Percentiles rank a stretch among this genome's conserved stretches.
phyloP scores from a whole-genome alignment of 768 basidiomycete species.

The Leucocoprinus birnbaumii region DNA sequence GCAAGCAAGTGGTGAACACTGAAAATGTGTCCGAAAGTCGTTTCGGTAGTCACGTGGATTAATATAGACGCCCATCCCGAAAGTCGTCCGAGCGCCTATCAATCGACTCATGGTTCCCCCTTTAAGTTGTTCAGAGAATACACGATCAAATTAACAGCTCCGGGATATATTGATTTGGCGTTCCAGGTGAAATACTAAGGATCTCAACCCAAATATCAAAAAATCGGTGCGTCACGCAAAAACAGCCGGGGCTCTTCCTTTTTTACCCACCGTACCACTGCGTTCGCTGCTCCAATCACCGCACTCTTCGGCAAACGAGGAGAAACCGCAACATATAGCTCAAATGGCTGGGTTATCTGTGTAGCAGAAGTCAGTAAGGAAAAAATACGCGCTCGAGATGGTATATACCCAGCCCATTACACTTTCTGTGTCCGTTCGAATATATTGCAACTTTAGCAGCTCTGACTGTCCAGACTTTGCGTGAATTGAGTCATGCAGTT shows the following conservation, averaged over 20 bases:
- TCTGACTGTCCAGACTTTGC: slow-evolving; percentile 82
- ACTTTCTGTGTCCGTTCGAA: slow-evolving; percentile 82
- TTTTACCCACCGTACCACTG: slow-evolving; percentile 88
- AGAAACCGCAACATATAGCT: slow-evolving; percentile 83
- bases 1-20: too few species aligned
- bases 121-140: too few species aligned
- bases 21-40: too few species aligned
- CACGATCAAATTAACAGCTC: too few species aligned
- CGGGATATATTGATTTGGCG: too few species aligned
- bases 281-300: slow-evolving; percentile 84
- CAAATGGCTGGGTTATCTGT: slow-evolving; percentile 92
- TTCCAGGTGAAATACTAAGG: too few species aligned
- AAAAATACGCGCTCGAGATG: neutral
- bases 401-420: slow-evolving; percentile 87
- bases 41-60: too few species aligned
- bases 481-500: slow-evolving; percentile 84
- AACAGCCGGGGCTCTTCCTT: slow-evolving; percentile 83
- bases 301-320: slow-evolving; percentile 86
- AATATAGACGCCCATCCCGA: too few species aligned
- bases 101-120: too few species aligned
- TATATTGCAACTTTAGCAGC: slow-evolving; percentile 82
- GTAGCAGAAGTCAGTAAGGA: neutral
- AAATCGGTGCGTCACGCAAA: slow-evolving; percentile 86
- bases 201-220: slow-evolving; percentile 27
- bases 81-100: too few species aligned